A percentile compares a stretch with the other conserved stretches of the same genome.
Conservation (phyloP, 2,329 filamentous ascomycete genomes). For the Colletotrichum paranaense region DNA sequence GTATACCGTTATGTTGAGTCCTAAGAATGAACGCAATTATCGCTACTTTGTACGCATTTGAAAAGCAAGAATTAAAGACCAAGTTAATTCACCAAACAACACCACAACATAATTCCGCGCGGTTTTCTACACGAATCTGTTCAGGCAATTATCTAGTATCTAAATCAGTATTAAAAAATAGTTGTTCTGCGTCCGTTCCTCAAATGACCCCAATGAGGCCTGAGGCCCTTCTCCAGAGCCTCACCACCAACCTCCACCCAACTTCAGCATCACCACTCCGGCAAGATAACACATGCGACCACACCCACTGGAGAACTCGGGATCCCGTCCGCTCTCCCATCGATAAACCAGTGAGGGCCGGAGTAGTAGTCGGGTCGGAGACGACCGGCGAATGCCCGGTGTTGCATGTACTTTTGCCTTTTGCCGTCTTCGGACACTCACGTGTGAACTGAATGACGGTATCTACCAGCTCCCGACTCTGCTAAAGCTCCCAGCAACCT, state of each 20-base stretch:
- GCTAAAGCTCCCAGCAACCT: constrained; percentile 55
- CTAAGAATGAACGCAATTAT: accelerated
- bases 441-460: neutral
- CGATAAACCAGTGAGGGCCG: neutral
- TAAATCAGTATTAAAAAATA: neutral
- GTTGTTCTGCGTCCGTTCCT: neutral
- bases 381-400: neutral
- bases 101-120: neutral
- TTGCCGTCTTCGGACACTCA: neutral
- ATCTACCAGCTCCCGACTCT: constrained; percentile 31
- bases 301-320: neutral
- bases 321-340: neutral
- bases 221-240: neutral
- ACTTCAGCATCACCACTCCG: neutral
- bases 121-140: neutral
- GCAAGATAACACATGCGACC: neutral
- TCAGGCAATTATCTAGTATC: neutral
- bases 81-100: neutral
- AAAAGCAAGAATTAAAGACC: neutral
- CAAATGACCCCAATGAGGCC: neutral
- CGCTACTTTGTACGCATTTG: neutral
- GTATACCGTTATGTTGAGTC: accelerated
- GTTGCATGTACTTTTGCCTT: neutral
- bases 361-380: neutral
- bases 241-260: neutral